Conservation (phyloP, 768 basidiomycete species). For the Leccinum longicurvipes region DNA sequence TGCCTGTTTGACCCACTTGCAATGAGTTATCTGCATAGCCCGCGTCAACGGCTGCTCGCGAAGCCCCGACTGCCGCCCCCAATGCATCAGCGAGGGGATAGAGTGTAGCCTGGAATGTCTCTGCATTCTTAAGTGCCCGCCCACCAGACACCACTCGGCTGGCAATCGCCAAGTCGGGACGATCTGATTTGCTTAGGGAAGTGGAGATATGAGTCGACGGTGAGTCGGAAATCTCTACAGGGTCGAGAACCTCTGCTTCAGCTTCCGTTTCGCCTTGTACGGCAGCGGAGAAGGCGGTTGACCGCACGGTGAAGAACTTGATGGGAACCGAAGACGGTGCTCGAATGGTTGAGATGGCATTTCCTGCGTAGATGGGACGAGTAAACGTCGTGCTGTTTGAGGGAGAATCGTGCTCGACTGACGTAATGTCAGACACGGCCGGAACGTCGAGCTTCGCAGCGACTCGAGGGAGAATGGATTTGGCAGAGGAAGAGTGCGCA, state of each 20-base stretch:
- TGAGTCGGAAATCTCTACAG: conserved; percentile 55
- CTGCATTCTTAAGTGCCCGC: conserved; percentile 89
- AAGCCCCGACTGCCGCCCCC: conserved; percentile 96
- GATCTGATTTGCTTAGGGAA: conserved; percentile 81
- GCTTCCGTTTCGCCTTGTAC: conserved; percentile 47
- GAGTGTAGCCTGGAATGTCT: conserved; percentile 83
- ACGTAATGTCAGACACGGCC: conserved; percentile 88
- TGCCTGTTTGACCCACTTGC: conserved; percentile 99
- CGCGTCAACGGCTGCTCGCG: conserved; percentile 95
- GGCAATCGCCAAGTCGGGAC: conserved; percentile 89
- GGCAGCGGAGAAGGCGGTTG: conserved; percentile 82
- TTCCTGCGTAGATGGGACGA: conserved; percentile 96
- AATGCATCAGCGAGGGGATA: conserved; percentile 92
- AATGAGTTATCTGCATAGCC: conserved; percentile 97
- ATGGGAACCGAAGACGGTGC: conserved; percentile 71
- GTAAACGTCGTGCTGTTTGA: conserved; percentile 81
- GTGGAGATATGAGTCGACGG: conserved; percentile 64
- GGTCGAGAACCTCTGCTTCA: conserved; percentile 57
- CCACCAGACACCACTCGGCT: conserved; percentile 92
- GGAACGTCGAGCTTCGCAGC: conserved; percentile 88
- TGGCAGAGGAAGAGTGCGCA: conserved; percentile 87
- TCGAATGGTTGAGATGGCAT: conserved; percentile 91
- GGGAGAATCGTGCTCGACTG: conserved; percentile 66
- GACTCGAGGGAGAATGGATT: conserved; percentile 89
- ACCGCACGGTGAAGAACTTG: conserved; percentile 94